Percentiles rank a stretch among this genome's conserved stretches.
Evolutionary conservation across 2,329 filamentous ascomycete genomes (phyloP).

Genomic region (Trichoderma simmonsii): DNA sequence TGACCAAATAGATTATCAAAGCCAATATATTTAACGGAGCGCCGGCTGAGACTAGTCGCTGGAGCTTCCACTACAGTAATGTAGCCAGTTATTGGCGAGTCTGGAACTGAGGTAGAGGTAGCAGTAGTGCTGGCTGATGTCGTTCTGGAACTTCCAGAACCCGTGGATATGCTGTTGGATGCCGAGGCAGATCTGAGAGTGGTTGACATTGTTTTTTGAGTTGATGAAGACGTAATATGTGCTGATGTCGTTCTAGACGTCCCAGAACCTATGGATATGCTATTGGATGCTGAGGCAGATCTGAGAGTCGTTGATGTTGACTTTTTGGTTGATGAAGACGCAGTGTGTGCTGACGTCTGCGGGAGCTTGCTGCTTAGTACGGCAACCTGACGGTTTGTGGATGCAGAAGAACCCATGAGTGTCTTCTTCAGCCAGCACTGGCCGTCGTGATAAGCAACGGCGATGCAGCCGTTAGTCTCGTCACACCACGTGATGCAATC

Average conservation of each 20-base stretch:
- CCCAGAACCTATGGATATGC: no score
- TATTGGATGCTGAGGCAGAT: background rate
- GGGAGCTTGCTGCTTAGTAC: slow-evolving; percentile 6
- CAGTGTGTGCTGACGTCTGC: background rate
- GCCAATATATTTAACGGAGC: no score
- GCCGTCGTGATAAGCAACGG: background rate
- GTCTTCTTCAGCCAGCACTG: background rate
- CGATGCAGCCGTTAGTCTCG: background rate
- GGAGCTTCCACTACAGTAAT: no score
- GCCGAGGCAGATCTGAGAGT: background rate
- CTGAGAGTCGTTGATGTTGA: background rate
- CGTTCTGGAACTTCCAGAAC: no score
- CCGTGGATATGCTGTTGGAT: background rate
- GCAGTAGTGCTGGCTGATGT: background rate
- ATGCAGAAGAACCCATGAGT: background rate
- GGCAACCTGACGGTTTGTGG: background rate
- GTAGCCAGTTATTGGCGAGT: no score
- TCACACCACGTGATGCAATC: slow-evolving; percentile 1
- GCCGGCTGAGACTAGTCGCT: no score
- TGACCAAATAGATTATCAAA: no score
- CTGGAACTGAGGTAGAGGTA: background rate
- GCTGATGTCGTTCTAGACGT: background rate
- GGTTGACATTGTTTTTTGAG: background rate
- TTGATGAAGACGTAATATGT: background rate
- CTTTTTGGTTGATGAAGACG: background rate